These are phyloP conservation scores for Debaryomycetaceae sp. DNA, from an alignment of 1,139 yeast species.

Conservation along the genomic window DNA sequence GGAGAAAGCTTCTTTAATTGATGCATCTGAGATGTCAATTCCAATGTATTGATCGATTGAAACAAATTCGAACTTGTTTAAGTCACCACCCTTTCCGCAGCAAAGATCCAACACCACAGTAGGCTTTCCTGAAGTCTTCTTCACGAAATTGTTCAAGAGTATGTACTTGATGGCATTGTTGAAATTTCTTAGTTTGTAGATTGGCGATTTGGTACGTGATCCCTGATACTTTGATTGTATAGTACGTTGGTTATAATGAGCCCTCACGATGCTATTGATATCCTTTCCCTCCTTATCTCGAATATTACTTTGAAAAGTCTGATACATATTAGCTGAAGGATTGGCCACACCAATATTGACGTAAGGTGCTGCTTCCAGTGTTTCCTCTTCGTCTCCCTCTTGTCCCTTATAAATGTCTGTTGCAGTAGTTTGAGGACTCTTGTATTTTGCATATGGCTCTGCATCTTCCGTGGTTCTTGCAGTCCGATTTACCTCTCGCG, in stretches of 20 bases:
- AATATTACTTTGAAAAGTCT: conserved; percentile 40
- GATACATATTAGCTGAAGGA: conserved; percentile 29
- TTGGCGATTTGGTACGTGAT: conserved; percentile 71
- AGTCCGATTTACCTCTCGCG: conserved; percentile 5
- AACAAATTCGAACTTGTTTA: conserved; percentile 82
- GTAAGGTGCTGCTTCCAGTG: conserved; percentile 22
- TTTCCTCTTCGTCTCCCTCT: conserved; percentile 11
- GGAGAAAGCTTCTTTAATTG: conserved; percentile 78
- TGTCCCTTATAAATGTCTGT: conserved; percentile 2
- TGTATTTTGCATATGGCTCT: not conserved
- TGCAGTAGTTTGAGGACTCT: conserved; percentile 1
- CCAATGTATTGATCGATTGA: conserved; percentile 78
- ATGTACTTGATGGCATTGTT: conserved; percentile 90
- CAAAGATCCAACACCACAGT: conserved; percentile 70
- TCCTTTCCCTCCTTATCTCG: conserved; percentile 34
- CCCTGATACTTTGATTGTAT: conserved; percentile 60
- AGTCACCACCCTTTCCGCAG: conserved; percentile 98
- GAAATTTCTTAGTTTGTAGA: conserved; percentile 80
- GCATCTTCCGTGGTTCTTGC: conserved; percentile 5
- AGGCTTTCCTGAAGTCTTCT: conserved; percentile 37
- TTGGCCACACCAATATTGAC: conserved; percentile 28
- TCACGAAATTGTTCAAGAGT: conserved; percentile 67
- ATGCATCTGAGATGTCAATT: conserved; percentile 85
- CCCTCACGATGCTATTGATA: conserved; percentile 61
- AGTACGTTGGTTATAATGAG: conserved; percentile 85